Percentiles rank a stretch among this genome's conserved stretches.
phyloP scores from a whole-genome alignment of 176 grass and related monocot genomes.

The Otatea glauca region DNA sequence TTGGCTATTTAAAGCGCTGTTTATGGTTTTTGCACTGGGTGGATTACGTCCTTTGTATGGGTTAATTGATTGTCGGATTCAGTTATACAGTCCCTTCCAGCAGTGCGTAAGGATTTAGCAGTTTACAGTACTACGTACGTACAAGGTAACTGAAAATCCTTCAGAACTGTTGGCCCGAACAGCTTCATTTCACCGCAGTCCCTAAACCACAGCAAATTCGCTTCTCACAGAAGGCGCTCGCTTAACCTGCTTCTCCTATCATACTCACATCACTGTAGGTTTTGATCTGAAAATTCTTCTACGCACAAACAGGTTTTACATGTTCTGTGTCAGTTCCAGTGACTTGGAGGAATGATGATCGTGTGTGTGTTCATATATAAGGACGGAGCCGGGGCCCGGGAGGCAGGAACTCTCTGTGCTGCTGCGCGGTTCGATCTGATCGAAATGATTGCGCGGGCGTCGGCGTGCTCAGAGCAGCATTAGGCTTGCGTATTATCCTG shows the following conservation, averaged over 20 bases:
- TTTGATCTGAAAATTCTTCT: constrained; percentile 34
- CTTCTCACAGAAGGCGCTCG: background rate
- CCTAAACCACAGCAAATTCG: background rate
- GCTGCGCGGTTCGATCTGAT: constrained; percentile 22
- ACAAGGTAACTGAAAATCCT: constrained; percentile 4
- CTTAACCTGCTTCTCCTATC: background rate
- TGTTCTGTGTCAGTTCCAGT: constrained; percentile 31
- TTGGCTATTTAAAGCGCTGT: constrained; percentile 7
- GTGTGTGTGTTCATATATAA: background rate
- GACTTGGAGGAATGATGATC: constrained; percentile 33
- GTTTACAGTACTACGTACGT: background rate
- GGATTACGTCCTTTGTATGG: background rate
- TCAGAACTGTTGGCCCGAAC: background rate
- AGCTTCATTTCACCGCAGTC: background rate
- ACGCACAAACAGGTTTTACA: constrained; percentile 9
- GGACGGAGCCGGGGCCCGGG: background rate
- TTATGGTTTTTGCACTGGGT: background rate
- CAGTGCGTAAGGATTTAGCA: background rate
- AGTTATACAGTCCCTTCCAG: background rate
- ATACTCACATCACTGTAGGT: constrained; percentile 7
- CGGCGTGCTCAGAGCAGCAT: constrained; percentile 53
- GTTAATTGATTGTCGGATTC: background rate
- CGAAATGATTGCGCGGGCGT: constrained; percentile 51
- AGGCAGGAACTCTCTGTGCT: background rate
- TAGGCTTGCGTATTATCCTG: constrained; percentile 35